phyloP scores from a whole-genome alignment of 129 eudicot genomes.

The Erigeron canadensis region DNA sequence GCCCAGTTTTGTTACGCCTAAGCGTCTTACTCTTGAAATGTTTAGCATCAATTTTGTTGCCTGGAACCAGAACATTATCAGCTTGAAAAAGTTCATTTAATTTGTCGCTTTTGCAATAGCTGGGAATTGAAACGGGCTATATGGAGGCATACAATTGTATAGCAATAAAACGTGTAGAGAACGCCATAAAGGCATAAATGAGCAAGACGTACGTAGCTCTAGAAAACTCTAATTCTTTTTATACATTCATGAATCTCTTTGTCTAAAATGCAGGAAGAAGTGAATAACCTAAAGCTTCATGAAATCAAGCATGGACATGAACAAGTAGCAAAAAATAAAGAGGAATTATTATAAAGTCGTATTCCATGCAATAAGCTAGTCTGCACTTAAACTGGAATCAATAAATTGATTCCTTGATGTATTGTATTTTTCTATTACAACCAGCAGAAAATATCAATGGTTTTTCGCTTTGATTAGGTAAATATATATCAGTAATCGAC shows the following conservation, averaged over 20 bases:
- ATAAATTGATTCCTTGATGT: constrained; percentile 15
- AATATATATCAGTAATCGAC: constrained; percentile 6
- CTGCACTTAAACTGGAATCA: constrained; percentile 22
- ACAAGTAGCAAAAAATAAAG: constrained; percentile 37
- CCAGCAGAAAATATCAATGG: constrained; percentile 7
- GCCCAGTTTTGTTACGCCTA: neutral
- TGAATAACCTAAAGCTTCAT: constrained; percentile 9
- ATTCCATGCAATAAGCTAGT: constrained; percentile 21
- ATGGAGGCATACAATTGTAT: constrained; percentile 1
- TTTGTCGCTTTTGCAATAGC: neutral
- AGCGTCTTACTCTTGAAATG: neutral
- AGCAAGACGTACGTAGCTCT: neutral
- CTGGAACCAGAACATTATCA: neutral
- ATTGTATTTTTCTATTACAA: constrained; percentile 15
- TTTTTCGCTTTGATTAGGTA: constrained; percentile 16
- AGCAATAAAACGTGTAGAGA: neutral
- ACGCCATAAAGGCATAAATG: neutral
- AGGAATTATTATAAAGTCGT: constrained; percentile 2
- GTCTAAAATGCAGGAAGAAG: constrained; percentile 38
- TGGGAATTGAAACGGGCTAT: neutral
- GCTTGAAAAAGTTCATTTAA: neutral
- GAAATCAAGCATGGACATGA: constrained; percentile 20
- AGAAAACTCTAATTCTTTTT: constrained; percentile 9
- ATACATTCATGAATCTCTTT: constrained; percentile 18
- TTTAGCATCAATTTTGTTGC: neutral